Conservation (phyloP, 495 filamentous ascomycete species). For the Parachaetomium inaequale region DNA sequence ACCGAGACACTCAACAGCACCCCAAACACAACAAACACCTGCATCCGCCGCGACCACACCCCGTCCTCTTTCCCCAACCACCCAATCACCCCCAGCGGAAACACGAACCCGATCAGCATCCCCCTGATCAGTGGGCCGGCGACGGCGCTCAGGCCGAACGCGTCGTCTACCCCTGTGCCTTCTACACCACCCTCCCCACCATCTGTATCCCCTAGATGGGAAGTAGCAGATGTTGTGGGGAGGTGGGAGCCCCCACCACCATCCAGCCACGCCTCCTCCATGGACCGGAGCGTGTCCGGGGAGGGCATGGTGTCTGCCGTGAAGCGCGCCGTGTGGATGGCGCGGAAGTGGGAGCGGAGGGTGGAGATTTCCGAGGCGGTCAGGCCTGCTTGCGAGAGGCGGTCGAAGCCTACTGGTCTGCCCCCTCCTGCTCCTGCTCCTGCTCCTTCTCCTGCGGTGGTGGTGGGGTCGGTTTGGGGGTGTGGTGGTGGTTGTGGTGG, state of each 20-base stretch:
- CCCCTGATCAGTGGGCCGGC: slow-evolving; percentile 86
- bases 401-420: slow-evolving; percentile 76
- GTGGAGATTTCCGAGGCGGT: slow-evolving; percentile 73
- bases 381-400: slow-evolving; percentile 75
- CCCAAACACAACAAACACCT: slow-evolving; percentile 79
- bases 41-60: slow-evolving; percentile 76
- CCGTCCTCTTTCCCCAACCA: slow-evolving; percentile 87
- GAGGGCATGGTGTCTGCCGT: slow-evolving; percentile 84
- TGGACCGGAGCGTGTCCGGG: slow-evolving; percentile 49
- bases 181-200: slow-evolving; percentile 22
- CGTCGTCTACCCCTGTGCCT: slow-evolving; percentile 40
- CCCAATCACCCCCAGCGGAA: slow-evolving; percentile 78
- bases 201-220: slow-evolving; percentile 34
- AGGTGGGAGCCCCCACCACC: slow-evolving; percentile 38
- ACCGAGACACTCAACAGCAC: slow-evolving; percentile 52
- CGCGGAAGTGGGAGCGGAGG: slow-evolving; percentile 80
- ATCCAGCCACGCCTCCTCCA: slow-evolving; percentile 95
- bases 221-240: not conserved
- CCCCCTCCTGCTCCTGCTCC: too few relatives aligned
- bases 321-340: slow-evolving; percentile 68
- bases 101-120: slow-evolving; percentile 88
- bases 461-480: not conserved
- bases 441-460: too few relatives aligned
- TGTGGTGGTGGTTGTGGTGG: not conserved
- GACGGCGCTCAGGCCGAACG: slow-evolving; percentile 41